Evolutionary conservation across 495 filamentous ascomycete genomes (phyloP).

Genomic region (Xylaria acuta): DNA sequence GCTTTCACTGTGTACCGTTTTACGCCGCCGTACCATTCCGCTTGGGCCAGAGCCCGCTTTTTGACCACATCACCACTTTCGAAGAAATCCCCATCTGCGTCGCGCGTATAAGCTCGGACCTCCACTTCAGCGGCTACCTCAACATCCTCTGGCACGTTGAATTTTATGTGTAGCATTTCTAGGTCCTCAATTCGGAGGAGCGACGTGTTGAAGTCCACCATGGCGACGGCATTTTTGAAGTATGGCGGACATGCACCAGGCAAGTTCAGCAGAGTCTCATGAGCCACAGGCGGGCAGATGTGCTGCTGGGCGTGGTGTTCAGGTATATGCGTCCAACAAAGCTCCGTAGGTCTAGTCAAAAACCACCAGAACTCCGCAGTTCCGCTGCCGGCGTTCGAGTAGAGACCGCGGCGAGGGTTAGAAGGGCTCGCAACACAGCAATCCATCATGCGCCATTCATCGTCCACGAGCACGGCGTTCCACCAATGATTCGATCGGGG

Average conservation of each 20-base stretch:
- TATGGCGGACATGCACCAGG: slow-evolving; percentile 85
- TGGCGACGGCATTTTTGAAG: slow-evolving; percentile 78
- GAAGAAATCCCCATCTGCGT: slow-evolving; percentile 89
- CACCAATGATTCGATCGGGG: slow-evolving; percentile 95
- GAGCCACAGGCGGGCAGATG: slow-evolving; percentile 84
- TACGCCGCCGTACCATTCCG: slow-evolving; percentile 84
- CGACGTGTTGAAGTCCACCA: slow-evolving; percentile 92
- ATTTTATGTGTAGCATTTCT: slow-evolving; percentile 88
- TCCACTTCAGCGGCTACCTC: slow-evolving; percentile 96
- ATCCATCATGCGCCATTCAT: slow-evolving; percentile 97
- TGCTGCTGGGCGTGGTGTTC: slow-evolving; percentile 86
- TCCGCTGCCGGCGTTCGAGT: slow-evolving; percentile 72
- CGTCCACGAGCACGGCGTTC: slow-evolving; percentile 93
- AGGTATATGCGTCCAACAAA: slow-evolving; percentile 95
- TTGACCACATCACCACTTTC: slow-evolving; percentile 87
- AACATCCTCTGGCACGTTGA: slow-evolving; percentile 84
- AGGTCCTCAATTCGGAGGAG: slow-evolving; percentile 84
- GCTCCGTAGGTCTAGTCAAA: slow-evolving; percentile 80
- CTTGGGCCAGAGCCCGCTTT: slow-evolving; percentile 87
- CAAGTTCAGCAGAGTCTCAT: slow-evolving; percentile 81
- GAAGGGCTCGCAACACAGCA: slow-evolving; percentile 90
- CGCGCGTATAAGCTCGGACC: slow-evolving; percentile 75
- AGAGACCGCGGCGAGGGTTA: slow-evolving; percentile 76
- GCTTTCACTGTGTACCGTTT: slow-evolving; percentile 95
- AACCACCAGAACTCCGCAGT: slow-evolving; percentile 90